Conservation (phyloP, 768 basidiomycete genomes). For the Pulveroboletus sp. region DNA sequence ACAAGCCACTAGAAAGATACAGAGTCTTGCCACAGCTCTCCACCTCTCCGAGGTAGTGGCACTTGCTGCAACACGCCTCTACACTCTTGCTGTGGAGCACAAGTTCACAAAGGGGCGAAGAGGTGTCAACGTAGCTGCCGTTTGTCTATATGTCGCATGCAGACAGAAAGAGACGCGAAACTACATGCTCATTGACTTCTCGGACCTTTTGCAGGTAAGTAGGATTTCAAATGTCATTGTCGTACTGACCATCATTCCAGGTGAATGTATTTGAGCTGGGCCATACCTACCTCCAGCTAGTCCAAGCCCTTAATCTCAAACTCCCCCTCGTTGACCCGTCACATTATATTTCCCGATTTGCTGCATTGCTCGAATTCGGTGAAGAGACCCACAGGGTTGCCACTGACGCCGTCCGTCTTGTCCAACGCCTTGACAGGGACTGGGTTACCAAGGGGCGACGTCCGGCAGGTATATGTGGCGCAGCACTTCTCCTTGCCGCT, state of each 20-base stretch:
- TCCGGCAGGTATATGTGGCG: constrained; percentile 96
- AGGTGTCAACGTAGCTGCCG: constrained; percentile 90
- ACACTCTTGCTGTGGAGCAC: constrained; percentile 90
- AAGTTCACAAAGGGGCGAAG: constrained; percentile 93
- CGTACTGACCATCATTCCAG: constrained; percentile 35
- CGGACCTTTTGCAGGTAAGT: constrained; percentile 84
- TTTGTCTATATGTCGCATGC: constrained; percentile 93
- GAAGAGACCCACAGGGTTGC: constrained; percentile 91
- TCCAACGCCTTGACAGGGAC: constrained; percentile 90
- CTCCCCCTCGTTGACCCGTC: constrained; percentile 92
- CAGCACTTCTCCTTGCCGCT: constrained; percentile 89
- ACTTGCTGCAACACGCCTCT: constrained; percentile 78
- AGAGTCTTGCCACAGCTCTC: constrained; percentile 72
- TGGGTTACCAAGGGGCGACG: constrained; percentile 97
- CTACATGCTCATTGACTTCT: constrained; percentile 99
- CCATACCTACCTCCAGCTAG: constrained; percentile 90
- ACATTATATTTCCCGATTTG: constrained; percentile 94
- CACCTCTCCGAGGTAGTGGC: constrained; percentile 76
- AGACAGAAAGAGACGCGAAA: constrained; percentile 85
- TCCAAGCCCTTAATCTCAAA: constrained; percentile 78
- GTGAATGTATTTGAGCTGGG: constrained; percentile 98
- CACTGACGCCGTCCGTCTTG: constrained; percentile 88
- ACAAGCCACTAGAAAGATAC: constrained; percentile 77
- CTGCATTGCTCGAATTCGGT: constrained; percentile 91
- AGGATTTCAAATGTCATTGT: background rate